Evolutionary conservation across 1,284 basidiomycete genomes (phyloP).

Genomic region (Moniliella sp.): DNA sequence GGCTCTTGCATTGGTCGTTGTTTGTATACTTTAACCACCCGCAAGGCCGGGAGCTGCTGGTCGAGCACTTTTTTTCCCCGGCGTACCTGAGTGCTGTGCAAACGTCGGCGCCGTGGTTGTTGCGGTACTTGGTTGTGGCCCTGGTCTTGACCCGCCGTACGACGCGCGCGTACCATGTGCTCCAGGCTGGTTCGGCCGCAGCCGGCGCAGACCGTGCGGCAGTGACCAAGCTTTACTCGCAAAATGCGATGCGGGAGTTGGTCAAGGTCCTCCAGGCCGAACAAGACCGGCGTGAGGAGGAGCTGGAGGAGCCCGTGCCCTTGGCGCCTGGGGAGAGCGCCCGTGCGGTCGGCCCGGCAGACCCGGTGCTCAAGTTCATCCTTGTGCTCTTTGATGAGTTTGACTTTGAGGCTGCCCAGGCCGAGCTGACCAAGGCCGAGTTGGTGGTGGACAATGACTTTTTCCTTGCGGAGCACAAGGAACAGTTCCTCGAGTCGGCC

Average conservation of each 20-base stretch:
- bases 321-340: too few relatives aligned
- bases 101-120: slow-evolving; percentile 77
- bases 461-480: slow-evolving; percentile 69
- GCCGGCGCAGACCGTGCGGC: slow-evolving; percentile 21
- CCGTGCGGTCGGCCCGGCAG: too few relatives aligned
- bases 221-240: slow-evolving; percentile 19
- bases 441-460: slow-evolving; percentile 73
- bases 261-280: slow-evolving; percentile 25
- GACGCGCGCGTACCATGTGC: slow-evolving; percentile 22
- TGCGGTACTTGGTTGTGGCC: slow-evolving; percentile 79
- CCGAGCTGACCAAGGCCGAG: slow-evolving; percentile 57
- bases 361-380: slow-evolving; percentile 79
- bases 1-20: slow-evolving; percentile 91
- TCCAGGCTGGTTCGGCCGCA: slow-evolving; percentile 8
- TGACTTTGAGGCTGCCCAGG: slow-evolving; percentile 72
- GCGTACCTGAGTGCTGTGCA: slow-evolving; percentile 96
- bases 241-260: slow-evolving; percentile 27
- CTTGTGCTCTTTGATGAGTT: slow-evolving; percentile 85
- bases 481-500: slow-evolving; percentile 85
- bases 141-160: slow-evolving; percentile 67
- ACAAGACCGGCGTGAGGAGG: slow-evolving; percentile 42
- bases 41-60: slow-evolving; percentile 67
- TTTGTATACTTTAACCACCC: slow-evolving; percentile 97
- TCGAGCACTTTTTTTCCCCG: slow-evolving; percentile 84
- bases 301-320: too few relatives aligned